These are phyloP conservation scores for Cyberlindnera euphorbiiphila DNA, from an alignment of 805 yeast genomes.

Conservation along the genomic window DNA sequence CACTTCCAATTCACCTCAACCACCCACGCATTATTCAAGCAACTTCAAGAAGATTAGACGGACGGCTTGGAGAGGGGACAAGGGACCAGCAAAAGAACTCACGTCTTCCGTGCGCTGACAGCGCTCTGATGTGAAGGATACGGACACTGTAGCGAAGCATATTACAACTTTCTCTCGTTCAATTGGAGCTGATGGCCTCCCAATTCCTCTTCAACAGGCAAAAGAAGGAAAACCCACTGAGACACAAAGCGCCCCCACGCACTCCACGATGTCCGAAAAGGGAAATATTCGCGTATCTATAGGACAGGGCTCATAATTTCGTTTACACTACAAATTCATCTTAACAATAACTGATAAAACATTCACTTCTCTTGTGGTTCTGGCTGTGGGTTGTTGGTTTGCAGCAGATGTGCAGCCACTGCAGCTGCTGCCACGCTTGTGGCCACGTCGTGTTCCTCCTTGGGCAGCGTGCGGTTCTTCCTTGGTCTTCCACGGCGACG, in stretches of 20 bases:
- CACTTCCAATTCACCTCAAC: too few relatives aligned
- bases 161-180: too few relatives aligned
- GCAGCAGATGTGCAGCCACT: slow-evolving; percentile 10
- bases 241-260: too few relatives aligned
- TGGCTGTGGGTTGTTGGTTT: too few relatives aligned
- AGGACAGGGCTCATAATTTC: too few relatives aligned
- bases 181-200: slow-evolving; percentile 4
- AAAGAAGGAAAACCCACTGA: not conserved
- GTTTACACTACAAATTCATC: not conserved
- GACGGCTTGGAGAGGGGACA: too few relatives aligned
- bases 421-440: slow-evolving; percentile 17
- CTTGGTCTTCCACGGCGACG: slow-evolving; percentile 20
- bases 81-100: slow-evolving; percentile 1
- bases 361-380: not conserved
- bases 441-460: slow-evolving; percentile 10
- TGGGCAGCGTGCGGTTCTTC: slow-evolving; percentile 5
- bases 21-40: too few relatives aligned
- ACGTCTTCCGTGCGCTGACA: slow-evolving; percentile 8
- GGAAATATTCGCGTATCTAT: not conserved
- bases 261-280: not conserved
- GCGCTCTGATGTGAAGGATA: not conserved
- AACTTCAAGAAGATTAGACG: too few relatives aligned
- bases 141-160: slow-evolving; percentile 14
- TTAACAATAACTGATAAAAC: not conserved
- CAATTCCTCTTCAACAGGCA: not conserved